A percentile compares a stretch with the other conserved stretches of the same genome.
Evolutionary conservation across 2,329 filamentous ascomycete genomes (phyloP).

Genomic region (Colletotrichum karsti): DNA sequence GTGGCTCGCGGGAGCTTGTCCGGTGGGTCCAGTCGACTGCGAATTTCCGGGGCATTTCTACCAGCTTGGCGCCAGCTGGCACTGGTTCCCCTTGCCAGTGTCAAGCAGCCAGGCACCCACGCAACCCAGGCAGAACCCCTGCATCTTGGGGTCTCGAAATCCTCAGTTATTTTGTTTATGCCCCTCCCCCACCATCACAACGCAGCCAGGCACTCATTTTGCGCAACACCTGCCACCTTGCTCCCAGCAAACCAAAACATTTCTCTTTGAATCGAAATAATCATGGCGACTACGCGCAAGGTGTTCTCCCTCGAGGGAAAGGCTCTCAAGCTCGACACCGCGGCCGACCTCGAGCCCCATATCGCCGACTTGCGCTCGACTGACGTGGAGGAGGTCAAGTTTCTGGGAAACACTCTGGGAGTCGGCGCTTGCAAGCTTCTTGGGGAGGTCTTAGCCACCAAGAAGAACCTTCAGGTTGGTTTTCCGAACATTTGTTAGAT

Average conservation of each 20-base stretch:
- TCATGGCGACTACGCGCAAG: constrained; percentile 49
- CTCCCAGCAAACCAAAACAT: not conserved
- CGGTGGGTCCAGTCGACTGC: constrained; percentile 16
- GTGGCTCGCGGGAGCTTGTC: constrained; percentile 21
- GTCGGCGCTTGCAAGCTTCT: constrained; percentile 87
- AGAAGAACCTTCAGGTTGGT: constrained; percentile 80
- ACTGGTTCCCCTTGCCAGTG: not conserved
- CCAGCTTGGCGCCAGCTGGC: not conserved
- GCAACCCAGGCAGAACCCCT: constrained; percentile 16
- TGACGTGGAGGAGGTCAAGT: constrained; percentile 84
- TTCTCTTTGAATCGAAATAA: constrained; percentile 1
- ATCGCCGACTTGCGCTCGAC: constrained; percentile 78
- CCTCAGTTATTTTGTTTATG: constrained; percentile 24
- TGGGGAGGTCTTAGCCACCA: constrained; percentile 83
- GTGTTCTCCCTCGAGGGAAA: constrained; percentile 92
- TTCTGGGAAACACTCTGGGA: constrained; percentile 92
- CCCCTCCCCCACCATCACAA: constrained; percentile 28
- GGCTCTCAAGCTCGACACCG: constrained; percentile 90
- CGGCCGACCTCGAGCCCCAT: constrained; percentile 85
- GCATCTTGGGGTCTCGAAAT: constrained; percentile 23
- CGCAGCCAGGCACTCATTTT: constrained; percentile 23
- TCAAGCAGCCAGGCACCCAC: constrained; percentile 12
- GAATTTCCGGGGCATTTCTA: not conserved
- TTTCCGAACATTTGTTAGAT: not conserved
- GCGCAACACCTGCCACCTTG: constrained; percentile 20